phyloP scores from a whole-genome alignment of 2,329 filamentous ascomycete species.

The Fusarium mexicanum region DNA sequence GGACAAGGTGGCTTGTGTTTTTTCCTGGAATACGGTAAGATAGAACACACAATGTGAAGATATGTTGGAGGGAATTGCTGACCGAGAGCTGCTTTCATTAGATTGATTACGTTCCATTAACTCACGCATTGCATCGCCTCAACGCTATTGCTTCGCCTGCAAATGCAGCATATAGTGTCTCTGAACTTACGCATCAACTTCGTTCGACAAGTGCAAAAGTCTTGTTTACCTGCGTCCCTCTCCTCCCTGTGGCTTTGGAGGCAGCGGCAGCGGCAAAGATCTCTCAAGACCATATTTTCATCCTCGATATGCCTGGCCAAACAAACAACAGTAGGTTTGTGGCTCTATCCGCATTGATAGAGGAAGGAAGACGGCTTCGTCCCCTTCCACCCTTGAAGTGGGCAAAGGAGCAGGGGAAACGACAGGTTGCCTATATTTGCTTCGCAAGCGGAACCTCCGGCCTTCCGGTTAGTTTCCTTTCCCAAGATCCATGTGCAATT shows the following conservation, averaged over 20 bases:
- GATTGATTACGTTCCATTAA: background rate
- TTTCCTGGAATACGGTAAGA: background rate
- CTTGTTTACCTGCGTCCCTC: background rate
- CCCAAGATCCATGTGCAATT: rapidly evolving
- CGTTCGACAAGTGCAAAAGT: background rate
- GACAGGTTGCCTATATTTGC: background rate
- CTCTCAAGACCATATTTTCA: background rate
- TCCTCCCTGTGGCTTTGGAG: background rate
- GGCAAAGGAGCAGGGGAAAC: background rate
- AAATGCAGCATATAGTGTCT: background rate
- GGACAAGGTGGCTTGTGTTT: background rate
- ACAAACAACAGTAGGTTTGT: background rate
- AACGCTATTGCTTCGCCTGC: background rate
- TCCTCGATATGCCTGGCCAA: background rate
- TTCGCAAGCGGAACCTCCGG: background rate
- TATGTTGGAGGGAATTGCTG: background rate
- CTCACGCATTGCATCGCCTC: background rate
- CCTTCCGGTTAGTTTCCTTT: background rate
- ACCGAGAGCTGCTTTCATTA: rapidly evolving
- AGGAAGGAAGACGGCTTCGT: background rate
- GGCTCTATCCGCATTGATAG: background rate
- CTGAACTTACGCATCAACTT: background rate
- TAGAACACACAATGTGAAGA: rapidly evolving
- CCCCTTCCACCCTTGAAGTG: background rate
- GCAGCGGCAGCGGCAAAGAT: background rate